These are phyloP conservation scores for Alliaria petiolata DNA, from an alignment of 345 rosid genomes.

Conservation along the genomic window DNA sequence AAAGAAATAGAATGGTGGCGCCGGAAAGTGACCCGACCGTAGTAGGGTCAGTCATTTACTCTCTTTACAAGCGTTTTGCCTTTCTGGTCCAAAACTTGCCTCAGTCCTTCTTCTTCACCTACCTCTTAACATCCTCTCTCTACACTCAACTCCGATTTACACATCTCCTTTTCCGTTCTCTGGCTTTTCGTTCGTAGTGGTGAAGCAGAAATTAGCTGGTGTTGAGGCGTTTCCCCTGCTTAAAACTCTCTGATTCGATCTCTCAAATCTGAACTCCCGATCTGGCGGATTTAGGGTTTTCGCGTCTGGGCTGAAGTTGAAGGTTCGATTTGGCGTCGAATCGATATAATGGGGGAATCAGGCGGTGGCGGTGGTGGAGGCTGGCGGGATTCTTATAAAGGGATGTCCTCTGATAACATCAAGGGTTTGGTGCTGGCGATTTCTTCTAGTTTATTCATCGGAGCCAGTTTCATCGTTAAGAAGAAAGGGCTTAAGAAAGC, in stretches of 20 bases:
- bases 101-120: too few relatives aligned
- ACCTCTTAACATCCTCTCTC: background rate
- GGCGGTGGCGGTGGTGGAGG: conserved; percentile 32
- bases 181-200: background rate
- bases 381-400: conserved; percentile 51
- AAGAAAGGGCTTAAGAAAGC: conserved; percentile 87
- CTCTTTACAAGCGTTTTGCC: too few relatives aligned
- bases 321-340: background rate
- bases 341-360: conserved; percentile 25
- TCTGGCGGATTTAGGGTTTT: conserved; percentile 25
- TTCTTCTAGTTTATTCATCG: conserved; percentile 80
- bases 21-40: background rate
- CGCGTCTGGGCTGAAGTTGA: background rate
- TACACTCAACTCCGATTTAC: background rate
- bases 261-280: background rate
- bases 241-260: background rate
- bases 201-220: background rate
- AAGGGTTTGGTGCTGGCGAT: conserved; percentile 82
- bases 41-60: background rate
- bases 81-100: too few relatives aligned
- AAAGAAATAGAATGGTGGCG: background rate
- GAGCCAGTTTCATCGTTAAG: conserved; percentile 86
- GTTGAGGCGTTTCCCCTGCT: too few relatives aligned
- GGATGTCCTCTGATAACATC: conserved; percentile 78
- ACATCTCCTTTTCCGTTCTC: background rate